Evolutionary conservation across 805 yeast species (phyloP).

Genomic region (Barnettozyma pratensis): DNA sequence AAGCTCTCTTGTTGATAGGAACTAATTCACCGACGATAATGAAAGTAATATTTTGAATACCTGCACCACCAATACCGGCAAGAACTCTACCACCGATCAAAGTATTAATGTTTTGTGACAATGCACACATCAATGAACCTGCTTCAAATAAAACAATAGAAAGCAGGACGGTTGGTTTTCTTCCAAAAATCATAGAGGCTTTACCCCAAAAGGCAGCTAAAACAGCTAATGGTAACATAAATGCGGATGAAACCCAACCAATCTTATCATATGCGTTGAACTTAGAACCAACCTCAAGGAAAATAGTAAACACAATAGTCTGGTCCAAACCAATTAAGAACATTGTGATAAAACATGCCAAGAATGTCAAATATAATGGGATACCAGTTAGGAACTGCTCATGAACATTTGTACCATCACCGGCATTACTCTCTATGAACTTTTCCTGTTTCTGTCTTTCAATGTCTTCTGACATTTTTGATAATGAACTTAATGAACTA

Average conservation of each 20-base stretch:
- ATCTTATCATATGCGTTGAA: slow-evolving; percentile 46
- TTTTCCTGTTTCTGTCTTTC: slow-evolving; percentile 3
- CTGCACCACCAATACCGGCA: slow-evolving; percentile 69
- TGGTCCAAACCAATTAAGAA: slow-evolving; percentile 48
- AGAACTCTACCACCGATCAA: slow-evolving; percentile 66
- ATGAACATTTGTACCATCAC: slow-evolving; percentile 20
- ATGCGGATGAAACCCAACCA: slow-evolving; percentile 58
- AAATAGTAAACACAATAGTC: slow-evolving; percentile 50
- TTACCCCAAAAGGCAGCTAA: slow-evolving; percentile 55
- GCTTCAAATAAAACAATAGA: slow-evolving; percentile 30
- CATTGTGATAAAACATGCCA: slow-evolving; percentile 21
- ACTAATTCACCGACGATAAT: slow-evolving; percentile 50
- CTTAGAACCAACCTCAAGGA: slow-evolving; percentile 43
- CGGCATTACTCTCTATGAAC: slow-evolving; percentile 21
- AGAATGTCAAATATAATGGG: slow-evolving; percentile 10
- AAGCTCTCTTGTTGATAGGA: slow-evolving; percentile 23
- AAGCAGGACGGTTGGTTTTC: slow-evolving; percentile 43
- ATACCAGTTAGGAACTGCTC: slow-evolving; percentile 17
- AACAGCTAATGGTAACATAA: slow-evolving; percentile 47
- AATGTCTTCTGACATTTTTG: slow-evolving; percentile 1
- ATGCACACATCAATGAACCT: slow-evolving; percentile 52
- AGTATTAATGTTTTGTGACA: slow-evolving; percentile 48
- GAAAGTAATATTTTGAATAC: slow-evolving; percentile 50
- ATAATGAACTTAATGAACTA: not conserved
- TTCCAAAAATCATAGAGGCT: slow-evolving; percentile 50